Percentiles rank a stretch among this genome's conserved stretches.
phyloP scores from a whole-genome alignment of 2,329 filamentous ascomycete species.

The Scytalidium lignicola region DNA sequence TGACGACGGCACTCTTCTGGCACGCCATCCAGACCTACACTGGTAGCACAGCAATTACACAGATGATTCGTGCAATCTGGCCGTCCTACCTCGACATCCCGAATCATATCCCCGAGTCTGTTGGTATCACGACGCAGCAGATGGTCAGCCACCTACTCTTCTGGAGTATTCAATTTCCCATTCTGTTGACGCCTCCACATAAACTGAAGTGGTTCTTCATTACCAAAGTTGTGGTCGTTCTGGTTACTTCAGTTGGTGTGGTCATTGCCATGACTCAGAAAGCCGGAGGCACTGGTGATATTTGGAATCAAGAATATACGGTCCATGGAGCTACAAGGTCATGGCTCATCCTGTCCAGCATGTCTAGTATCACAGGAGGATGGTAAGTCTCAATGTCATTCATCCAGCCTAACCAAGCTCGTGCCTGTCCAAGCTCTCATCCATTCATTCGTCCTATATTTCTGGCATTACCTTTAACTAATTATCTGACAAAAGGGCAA shows the following conservation, averaged over 20 bases:
- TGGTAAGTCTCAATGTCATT: constrained; percentile 10
- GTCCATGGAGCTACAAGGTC: constrained; percentile 15
- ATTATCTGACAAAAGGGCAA: constrained; percentile 4
- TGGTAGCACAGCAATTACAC: constrained; percentile 31
- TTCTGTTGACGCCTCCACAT: constrained; percentile 44
- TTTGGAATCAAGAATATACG: constrained; percentile 19
- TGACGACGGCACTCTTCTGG: constrained; percentile 25
- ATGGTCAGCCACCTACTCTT: constrained; percentile 49
- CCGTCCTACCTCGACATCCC: constrained; percentile 46
- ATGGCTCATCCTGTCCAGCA: constrained; percentile 21
- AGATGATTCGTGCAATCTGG: constrained; percentile 44
- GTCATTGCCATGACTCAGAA: constrained; percentile 20
- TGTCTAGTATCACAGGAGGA: constrained; percentile 22
- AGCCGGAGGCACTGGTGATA: constrained; percentile 17
- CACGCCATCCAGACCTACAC: constrained; percentile 24
- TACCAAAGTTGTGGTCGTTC: constrained; percentile 34
- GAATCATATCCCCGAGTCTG: constrained; percentile 43
- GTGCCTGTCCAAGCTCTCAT: too few species aligned
- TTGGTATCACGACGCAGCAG: constrained; percentile 51
- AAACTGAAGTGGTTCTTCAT: constrained; percentile 48
- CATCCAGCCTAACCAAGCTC: too few species aligned
- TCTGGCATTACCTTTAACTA: background rate
- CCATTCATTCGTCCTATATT: too few species aligned
- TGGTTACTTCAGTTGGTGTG: constrained; percentile 14
- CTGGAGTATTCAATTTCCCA: constrained; percentile 20